Conservation (phyloP, 768 basidiomycete genomes). For the Hericium coralloides region DNA sequence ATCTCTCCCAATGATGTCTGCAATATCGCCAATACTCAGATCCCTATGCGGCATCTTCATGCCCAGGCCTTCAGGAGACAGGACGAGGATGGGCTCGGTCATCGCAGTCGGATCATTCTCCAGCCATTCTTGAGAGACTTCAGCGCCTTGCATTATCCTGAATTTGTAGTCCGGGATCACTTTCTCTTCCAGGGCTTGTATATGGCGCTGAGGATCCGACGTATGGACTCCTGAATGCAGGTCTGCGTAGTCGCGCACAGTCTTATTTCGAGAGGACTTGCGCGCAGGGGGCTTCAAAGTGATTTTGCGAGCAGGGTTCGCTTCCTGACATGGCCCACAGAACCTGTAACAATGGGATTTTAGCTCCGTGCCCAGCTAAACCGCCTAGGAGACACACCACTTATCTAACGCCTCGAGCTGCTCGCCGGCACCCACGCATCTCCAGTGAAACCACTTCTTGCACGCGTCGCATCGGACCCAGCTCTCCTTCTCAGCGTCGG, state of each 20-base stretch:
- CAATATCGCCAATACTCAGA: constrained; percentile 76
- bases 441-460: constrained; percentile 81
- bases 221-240: constrained; percentile 56
- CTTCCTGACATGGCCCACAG: constrained; percentile 53
- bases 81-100: constrained; percentile 78
- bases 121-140: constrained; percentile 69
- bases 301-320: constrained; percentile 52
- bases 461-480: constrained; percentile 83
- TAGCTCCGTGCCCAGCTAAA: constrained; percentile 8
- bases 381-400: constrained; percentile 42
- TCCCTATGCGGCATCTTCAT: constrained; percentile 77
- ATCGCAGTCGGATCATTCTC: constrained; percentile 63
- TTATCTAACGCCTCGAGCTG: constrained; percentile 67
- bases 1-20: constrained; percentile 67
- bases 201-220: constrained; percentile 54
- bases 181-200: constrained; percentile 61
- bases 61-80: constrained; percentile 70
- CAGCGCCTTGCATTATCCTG: constrained; percentile 53
- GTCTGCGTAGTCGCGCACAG: constrained; percentile 72
- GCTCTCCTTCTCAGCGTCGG: constrained; percentile 49
- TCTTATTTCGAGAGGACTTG: constrained; percentile 71
- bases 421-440: constrained; percentile 59
- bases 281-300: constrained; percentile 72
- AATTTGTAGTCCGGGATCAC: constrained; percentile 54
- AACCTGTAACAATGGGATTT: constrained; percentile 39